Evolutionary conservation across 371 early-diverging fungal genomes (phyloP).

Genomic region (Rhizomucor miehei): DNA sequence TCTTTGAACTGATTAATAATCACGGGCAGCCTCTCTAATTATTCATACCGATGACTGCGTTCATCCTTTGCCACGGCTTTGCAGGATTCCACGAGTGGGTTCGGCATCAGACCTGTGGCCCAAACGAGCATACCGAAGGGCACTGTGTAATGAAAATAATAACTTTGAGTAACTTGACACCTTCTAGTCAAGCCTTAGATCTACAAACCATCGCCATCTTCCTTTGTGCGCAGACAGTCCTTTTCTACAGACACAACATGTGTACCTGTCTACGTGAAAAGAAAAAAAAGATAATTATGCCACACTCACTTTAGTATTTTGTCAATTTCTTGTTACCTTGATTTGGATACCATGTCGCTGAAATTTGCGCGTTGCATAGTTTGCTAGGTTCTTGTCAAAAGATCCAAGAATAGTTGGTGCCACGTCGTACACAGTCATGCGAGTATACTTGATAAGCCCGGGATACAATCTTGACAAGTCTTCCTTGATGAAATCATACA

Average conservation of each 20-base stretch:
- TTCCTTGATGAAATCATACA: constrained; percentile 77
- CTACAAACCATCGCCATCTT: constrained; percentile 41
- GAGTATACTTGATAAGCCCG: constrained; percentile 53
- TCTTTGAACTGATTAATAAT: too few species aligned
- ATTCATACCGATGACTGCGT: constrained; percentile 18
- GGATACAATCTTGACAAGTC: constrained; percentile 70
- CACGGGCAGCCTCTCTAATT: too few species aligned
- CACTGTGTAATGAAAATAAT: constrained; percentile 6
- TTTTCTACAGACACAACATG: constrained; percentile 52
- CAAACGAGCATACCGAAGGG: constrained; percentile 53
- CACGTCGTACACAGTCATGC: constrained; percentile 72
- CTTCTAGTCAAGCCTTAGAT: constrained; percentile 6
- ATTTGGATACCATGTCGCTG: constrained; percentile 66
- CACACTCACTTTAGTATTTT: too few species aligned
- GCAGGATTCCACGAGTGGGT: constrained; percentile 29
- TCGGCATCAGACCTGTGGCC: constrained; percentile 44
- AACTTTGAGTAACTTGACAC: neutral
- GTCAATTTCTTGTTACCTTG: constrained; percentile 18
- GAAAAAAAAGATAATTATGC: neutral
- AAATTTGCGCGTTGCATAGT: constrained; percentile 69
- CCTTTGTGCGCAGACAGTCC: constrained; percentile 35
- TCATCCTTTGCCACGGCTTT: constrained; percentile 15
- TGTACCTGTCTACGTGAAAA: constrained; percentile 10
- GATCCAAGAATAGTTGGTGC: constrained; percentile 67
- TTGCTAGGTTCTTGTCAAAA: constrained; percentile 66